phyloP scores from a whole-genome alignment of 106 monocot genomes.

The Phalaenopsis aphrodite region DNA sequence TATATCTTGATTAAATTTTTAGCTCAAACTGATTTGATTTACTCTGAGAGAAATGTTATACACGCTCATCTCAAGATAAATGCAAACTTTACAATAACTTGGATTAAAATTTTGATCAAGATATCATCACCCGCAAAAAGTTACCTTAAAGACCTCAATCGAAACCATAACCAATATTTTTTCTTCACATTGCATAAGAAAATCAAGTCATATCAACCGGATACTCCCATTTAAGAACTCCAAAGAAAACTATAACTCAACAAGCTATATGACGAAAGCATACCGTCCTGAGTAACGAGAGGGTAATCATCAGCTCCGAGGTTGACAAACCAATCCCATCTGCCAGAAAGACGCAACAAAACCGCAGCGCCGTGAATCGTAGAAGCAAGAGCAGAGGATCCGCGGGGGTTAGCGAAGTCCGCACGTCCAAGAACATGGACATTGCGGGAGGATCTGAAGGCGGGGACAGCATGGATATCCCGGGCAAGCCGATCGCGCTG shows the following conservation, averaged over 20 bases:
- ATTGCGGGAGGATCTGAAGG: slow-evolving; percentile 28
- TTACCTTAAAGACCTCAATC: neutral
- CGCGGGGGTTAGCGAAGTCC: slow-evolving; percentile 44
- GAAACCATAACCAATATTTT: neutral
- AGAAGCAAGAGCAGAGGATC: slow-evolving; percentile 51
- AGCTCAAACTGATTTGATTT: no score
- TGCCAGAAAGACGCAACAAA: slow-evolving; percentile 25
- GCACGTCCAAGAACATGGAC: slow-evolving; percentile 52
- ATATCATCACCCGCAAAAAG: no score
- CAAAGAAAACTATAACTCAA: neutral
- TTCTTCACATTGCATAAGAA: neutral
- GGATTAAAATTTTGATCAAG: no score
- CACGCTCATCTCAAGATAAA: no score
- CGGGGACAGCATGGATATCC: slow-evolving; percentile 11
- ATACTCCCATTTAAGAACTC: neutral
- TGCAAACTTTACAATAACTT: no score
- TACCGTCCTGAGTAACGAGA: slow-evolving; percentile 86
- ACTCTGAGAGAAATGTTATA: no score
- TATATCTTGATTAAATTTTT: no score
- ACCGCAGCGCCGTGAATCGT: slow-evolving; percentile 60
- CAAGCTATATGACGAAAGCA: neutral
- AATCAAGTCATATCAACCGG: neutral
- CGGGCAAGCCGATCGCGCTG: slow-evolving; percentile 41
- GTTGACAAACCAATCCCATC: slow-evolving; percentile 74
- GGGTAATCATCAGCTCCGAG: slow-evolving; percentile 72